Percentiles rank a stretch among this genome's conserved stretches.
Evolutionary conservation across 129 eudicot genomes (phyloP).

Genomic region (Calendula officinalis): DNA sequence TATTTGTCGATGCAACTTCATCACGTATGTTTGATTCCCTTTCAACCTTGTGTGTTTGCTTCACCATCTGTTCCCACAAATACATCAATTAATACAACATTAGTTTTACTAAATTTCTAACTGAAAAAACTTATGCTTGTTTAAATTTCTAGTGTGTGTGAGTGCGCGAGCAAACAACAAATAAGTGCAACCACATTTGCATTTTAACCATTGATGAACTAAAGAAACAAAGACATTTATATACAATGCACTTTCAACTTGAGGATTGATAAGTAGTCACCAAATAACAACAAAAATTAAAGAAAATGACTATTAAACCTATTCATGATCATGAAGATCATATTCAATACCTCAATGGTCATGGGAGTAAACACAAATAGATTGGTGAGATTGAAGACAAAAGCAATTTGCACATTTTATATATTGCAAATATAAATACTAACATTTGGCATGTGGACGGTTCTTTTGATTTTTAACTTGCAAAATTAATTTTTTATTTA

Average conservation of each 20-base stretch:
- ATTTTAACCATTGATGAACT: not conserved
- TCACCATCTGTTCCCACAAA: slow-evolving; percentile 73
- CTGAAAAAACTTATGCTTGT: not conserved
- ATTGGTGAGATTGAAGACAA: slow-evolving; percentile 69
- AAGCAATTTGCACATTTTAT: slow-evolving; percentile 25
- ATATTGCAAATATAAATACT: too few relatives aligned
- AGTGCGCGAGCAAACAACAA: not conserved
- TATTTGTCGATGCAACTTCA: slow-evolving; percentile 95
- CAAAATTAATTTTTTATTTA: too few relatives aligned
- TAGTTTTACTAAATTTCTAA: not conserved
- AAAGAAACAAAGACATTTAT: not conserved
- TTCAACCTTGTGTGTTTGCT: slow-evolving; percentile 95
- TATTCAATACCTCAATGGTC: too few relatives aligned
- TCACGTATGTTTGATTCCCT: slow-evolving; percentile 90
- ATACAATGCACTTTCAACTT: not conserved
- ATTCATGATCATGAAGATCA: slow-evolving; percentile 6
- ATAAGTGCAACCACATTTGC: slow-evolving; percentile 3
- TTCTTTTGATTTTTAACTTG: too few relatives aligned
- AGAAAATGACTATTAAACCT: not conserved
- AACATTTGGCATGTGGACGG: too few relatives aligned
- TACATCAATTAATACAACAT: not conserved
- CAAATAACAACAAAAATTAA: too few relatives aligned
- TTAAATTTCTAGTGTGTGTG: not conserved
- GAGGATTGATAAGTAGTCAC: too few relatives aligned
- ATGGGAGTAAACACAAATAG: slow-evolving; percentile 91